Percentiles rank a stretch among this genome's conserved stretches.
phyloP scores from a whole-genome alignment of 2,329 filamentous ascomycete genomes.

The Clonostachys rhizophaga region DNA sequence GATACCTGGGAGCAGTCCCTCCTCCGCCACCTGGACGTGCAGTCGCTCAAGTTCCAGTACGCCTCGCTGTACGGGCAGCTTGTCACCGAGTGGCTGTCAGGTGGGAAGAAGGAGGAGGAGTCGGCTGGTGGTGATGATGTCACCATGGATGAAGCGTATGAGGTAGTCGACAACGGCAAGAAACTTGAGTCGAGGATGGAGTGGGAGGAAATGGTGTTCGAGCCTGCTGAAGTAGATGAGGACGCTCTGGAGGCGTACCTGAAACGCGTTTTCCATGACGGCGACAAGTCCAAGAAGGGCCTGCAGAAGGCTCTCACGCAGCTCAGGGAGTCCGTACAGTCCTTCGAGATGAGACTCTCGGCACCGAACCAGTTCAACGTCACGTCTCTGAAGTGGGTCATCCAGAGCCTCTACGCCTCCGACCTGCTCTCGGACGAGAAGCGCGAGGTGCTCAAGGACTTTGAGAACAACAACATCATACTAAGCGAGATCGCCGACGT shows the following conservation, averaged over 20 bases:
- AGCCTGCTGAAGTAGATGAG: conserved; percentile 27
- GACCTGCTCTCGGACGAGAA: conserved; percentile 38
- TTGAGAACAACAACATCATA: conserved; percentile 32
- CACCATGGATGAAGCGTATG: conserved; percentile 28
- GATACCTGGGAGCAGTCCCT: conserved; percentile 26
- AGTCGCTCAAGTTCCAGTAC: conserved; percentile 35
- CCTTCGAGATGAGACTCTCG: conserved; percentile 21
- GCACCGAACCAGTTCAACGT: conserved; percentile 25
- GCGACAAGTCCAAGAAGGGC: conserved; percentile 11
- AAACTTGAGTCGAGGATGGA: conserved; percentile 28
- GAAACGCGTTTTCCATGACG: conserved; percentile 29
- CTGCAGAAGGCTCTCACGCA: conserved; percentile 13
- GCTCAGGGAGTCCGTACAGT: conserved; percentile 16
- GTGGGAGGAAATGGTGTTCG: conserved; percentile 41
- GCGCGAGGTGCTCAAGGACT: conserved; percentile 33
- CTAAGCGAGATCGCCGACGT: conserved; percentile 45
- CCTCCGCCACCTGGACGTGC: conserved; percentile 28
- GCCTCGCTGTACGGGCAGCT: conserved; percentile 38
- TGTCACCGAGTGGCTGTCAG: conserved; percentile 40
- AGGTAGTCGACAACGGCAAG: conserved; percentile 30
- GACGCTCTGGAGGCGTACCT: conserved; percentile 31
- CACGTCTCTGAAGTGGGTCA: conserved; percentile 26
- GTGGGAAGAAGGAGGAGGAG: conserved; percentile 10
- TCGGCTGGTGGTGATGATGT: conserved; percentile 9
- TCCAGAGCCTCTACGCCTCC: conserved; percentile 33